Evolutionary conservation across 768 basidiomycete species (phyloP).

Genomic region (Phlebiopsis flavidoalba): DNA sequence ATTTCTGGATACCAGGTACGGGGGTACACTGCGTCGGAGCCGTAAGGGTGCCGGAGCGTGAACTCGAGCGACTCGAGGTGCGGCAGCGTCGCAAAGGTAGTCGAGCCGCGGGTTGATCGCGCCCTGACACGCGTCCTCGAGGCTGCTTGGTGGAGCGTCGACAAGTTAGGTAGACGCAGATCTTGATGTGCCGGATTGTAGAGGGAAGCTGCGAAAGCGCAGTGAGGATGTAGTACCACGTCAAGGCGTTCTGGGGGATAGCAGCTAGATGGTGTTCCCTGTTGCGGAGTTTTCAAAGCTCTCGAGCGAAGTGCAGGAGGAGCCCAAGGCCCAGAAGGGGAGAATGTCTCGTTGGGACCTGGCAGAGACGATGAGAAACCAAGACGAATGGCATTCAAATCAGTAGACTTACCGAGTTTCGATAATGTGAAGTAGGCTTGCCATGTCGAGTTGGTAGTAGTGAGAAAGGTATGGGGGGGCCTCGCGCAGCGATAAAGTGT

Average conservation of each 20-base stretch:
- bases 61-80: constrained; percentile 1
- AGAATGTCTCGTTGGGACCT: background rate
- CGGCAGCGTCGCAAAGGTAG: background rate
- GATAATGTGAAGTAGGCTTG: background rate
- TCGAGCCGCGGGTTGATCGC: background rate
- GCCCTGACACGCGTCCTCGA: background rate
- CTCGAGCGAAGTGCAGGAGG: background rate
- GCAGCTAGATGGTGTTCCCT: too few relatives aligned
- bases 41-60: background rate
- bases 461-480: background rate
- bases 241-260: background rate
- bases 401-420: background rate
- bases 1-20: constrained; percentile 3
- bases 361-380: background rate
- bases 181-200: background rate
- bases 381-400: background rate
- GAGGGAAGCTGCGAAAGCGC: background rate
- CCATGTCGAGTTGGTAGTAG: background rate
- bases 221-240: constrained; percentile 4
- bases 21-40: constrained; percentile 1
- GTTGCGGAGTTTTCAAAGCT: constrained; percentile 1
- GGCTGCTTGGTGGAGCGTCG: background rate
- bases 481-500: background rate
- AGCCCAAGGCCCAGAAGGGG: background rate
- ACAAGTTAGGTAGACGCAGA: constrained; percentile 2